These are phyloP conservation scores for Firmiana major DNA, from an alignment of 345 rosid genomes.

Conservation along the genomic window DNA sequence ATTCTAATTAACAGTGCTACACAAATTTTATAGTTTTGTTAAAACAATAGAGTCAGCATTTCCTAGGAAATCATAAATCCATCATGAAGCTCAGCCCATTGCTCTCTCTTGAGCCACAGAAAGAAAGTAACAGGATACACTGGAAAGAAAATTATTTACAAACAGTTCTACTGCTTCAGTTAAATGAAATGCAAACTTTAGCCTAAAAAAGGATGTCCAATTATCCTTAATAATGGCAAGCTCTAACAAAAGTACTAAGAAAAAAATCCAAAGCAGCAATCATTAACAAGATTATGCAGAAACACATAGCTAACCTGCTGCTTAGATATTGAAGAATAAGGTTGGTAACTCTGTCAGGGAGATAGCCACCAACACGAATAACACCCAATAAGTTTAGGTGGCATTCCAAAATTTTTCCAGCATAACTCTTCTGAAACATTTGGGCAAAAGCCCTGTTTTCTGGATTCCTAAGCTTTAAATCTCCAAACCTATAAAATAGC, in stretches of 20 bases:
- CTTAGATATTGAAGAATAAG: slow-evolving; percentile 91
- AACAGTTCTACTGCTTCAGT: background rate
- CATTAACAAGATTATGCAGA: background rate
- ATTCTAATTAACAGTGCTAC: background rate
- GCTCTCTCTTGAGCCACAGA: background rate
- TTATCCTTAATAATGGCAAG: background rate
- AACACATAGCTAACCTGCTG: slow-evolving; percentile 60
- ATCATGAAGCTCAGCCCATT: background rate
- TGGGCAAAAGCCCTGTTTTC: slow-evolving; percentile 85
- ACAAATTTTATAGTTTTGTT: background rate
- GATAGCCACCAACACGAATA: slow-evolving; percentile 84
- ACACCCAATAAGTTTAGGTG: slow-evolving; percentile 76
- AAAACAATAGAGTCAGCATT: background rate
- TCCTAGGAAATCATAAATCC: background rate
- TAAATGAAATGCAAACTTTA: background rate
- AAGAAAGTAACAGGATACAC: background rate
- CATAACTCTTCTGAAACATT: slow-evolving; percentile 87
- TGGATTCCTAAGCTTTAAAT: slow-evolving; percentile 79
- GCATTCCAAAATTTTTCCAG: slow-evolving; percentile 89
- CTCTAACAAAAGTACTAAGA: background rate
- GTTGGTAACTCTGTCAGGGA: slow-evolving; percentile 95
- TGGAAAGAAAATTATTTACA: background rate
- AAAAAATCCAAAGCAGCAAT: background rate
- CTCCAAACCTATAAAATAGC: slow-evolving; percentile 74
- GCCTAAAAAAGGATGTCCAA: background rate